Evolutionary conservation across 2,329 filamentous ascomycete genomes (phyloP).

Genomic region (Paradendryphiella salina): DNA sequence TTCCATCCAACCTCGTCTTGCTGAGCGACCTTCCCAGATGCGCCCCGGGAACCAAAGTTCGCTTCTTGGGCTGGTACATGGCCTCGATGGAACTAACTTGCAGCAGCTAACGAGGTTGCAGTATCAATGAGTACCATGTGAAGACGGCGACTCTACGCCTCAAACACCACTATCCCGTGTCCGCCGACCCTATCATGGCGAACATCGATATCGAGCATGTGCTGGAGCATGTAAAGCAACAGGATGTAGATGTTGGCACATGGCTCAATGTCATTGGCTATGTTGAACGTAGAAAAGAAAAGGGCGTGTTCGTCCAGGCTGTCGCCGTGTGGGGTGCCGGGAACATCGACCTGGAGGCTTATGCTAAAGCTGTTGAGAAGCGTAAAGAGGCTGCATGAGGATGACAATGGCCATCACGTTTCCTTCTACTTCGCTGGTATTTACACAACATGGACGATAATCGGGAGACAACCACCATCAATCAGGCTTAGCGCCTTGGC

Average conservation of each 20-base stretch:
- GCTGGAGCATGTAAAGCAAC: slow-evolving; percentile 64
- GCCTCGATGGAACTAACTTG: background rate
- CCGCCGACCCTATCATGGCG: slow-evolving; percentile 51
- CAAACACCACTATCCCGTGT: slow-evolving; percentile 65
- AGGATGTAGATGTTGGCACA: slow-evolving; percentile 70
- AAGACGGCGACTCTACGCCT: slow-evolving; percentile 65
- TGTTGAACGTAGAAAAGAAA: slow-evolving; percentile 48
- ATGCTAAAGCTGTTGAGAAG: slow-evolving; percentile 60
- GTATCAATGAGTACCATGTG: slow-evolving; percentile 62
- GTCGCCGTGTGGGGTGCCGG: slow-evolving; percentile 77
- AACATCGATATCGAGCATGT: slow-evolving; percentile 73
- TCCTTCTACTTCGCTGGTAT: background rate
- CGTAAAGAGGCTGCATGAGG: slow-evolving; percentile 6
- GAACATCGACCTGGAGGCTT: slow-evolving; percentile 69
- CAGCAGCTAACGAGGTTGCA: slow-evolving; percentile 39
- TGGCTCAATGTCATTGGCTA: slow-evolving; percentile 93
- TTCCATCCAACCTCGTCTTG: slow-evolving; percentile 59
- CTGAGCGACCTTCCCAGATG: slow-evolving; percentile 53
- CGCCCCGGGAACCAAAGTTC: slow-evolving; percentile 72
- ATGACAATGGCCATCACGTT: background rate
- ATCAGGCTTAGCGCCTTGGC: too few species aligned
- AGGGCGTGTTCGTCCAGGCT: slow-evolving; percentile 65
- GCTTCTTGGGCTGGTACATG: slow-evolving; percentile 87
- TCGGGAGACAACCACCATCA: too few species aligned
- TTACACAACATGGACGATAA: too few species aligned